Evolutionary conservation across 345 rosid species (phyloP).

Genomic region (Punica granatum): DNA sequence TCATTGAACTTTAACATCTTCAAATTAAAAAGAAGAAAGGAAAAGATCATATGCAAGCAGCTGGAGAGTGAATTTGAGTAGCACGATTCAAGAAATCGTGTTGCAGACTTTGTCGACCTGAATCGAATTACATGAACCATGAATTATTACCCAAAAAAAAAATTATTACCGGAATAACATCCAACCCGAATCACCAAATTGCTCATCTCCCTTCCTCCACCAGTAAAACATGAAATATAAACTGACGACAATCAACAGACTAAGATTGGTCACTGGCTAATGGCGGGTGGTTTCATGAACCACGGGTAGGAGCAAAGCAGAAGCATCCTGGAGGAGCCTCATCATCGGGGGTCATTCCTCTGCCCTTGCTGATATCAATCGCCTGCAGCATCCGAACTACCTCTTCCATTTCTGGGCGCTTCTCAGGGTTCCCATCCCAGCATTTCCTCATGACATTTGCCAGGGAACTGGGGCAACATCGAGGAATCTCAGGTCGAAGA

Average conservation of each 20-base stretch:
- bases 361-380: conserved; percentile 40
- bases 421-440: conserved; percentile 38
- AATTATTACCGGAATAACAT: background rate
- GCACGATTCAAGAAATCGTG: background rate
- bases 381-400: conserved; percentile 39
- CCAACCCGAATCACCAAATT: background rate
- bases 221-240: background rate
- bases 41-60: background rate
- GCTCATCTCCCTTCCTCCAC: background rate
- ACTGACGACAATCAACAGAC: too few species aligned
- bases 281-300: conserved; percentile 19
- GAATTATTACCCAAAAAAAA: too few species aligned
- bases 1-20: background rate
- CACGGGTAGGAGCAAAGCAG: conserved; percentile 30
- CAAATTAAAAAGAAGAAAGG: background rate
- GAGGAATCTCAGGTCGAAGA: conserved; percentile 35
- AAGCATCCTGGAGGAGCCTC: conserved; percentile 26
- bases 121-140: background rate
- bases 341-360: conserved; percentile 48
- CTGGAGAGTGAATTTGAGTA: too few species aligned
- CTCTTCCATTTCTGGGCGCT: conserved; percentile 43
- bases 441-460: conserved; percentile 38
- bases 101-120: background rate
- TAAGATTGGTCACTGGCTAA: background rate
- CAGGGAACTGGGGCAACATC: conserved; percentile 38